phyloP scores from a whole-genome alignment of 352 stramenopile genomes.

The Phytophthora hybrid region DNA sequence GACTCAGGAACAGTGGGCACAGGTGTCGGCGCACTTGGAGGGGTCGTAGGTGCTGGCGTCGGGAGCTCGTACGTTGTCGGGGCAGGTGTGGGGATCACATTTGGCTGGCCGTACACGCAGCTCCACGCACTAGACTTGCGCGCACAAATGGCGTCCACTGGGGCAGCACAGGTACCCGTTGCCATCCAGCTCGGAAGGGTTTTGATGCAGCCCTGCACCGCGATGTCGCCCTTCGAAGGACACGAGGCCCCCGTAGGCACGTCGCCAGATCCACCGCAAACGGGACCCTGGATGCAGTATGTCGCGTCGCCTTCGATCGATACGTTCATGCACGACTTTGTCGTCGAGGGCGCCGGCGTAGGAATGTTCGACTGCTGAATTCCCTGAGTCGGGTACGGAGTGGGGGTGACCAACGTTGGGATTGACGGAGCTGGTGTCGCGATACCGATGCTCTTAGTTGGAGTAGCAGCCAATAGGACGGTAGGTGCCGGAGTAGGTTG shows the following conservation, averaged over 20 bases:
- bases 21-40: not conserved
- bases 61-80: conserved; percentile 19
- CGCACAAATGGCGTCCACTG: conserved; percentile 52
- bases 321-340: conserved; percentile 49
- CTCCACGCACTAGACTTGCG: conserved; percentile 63
- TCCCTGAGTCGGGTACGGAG: not conserved
- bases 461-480: conserved; percentile 1
- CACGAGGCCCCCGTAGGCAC: conserved; percentile 50
- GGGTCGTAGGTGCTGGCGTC: not conserved
- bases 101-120: conserved; percentile 45
- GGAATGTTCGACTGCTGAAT: not conserved
- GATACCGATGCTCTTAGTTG: conserved; percentile 7
- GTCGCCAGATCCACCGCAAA: conserved; percentile 56
- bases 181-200: conserved; percentile 56
- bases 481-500: conserved; percentile 11
- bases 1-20: conserved; percentile 9
- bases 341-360: conserved; percentile 6
- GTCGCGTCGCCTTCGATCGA: conserved; percentile 69
- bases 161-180: conserved; percentile 48
- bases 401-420: not conserved
- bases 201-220: conserved; percentile 57
- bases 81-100: conserved; percentile 20
- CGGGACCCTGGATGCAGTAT: conserved; percentile 64
- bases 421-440: conserved; percentile 1
- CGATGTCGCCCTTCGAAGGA: conserved; percentile 60